Conservation (phyloP, 2,329 filamentous ascomycete species). For the Pseudogymnoascus sp. region DNA sequence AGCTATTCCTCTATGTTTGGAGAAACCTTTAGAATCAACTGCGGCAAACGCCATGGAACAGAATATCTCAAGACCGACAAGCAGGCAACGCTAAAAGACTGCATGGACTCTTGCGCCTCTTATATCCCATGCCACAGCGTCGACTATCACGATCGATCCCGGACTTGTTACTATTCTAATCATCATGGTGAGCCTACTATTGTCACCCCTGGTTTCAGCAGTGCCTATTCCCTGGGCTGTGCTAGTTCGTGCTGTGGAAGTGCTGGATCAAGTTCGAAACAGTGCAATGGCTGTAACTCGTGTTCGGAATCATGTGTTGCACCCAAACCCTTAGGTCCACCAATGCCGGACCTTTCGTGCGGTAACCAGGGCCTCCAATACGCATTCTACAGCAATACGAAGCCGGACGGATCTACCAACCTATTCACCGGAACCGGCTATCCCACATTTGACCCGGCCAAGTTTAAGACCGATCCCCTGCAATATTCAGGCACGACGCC, state of each 20-base stretch:
- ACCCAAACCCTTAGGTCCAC: neutral
- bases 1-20: neutral
- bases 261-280: neutral
- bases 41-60: neutral
- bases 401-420: neutral
- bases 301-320: neutral
- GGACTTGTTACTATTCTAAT: neutral
- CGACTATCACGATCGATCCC: neutral
- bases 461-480: neutral
- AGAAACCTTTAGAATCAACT: neutral
- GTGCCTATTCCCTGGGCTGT: neutral
- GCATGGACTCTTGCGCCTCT: neutral
- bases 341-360: neutral
- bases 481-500: neutral
- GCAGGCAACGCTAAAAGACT: neutral
- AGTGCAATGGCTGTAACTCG: neutral
- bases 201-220: neutral
- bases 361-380: slow-evolving; percentile 12
- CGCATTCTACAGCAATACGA: slow-evolving; percentile 3
- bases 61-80: neutral
- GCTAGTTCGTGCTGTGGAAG: neutral
- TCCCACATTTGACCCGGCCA: neutral
- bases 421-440: neutral
- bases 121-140: neutral
- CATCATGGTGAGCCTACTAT: neutral